phyloP scores from a whole-genome alignment of 2,329 filamentous ascomycete genomes.

The Penicillium sp. region DNA sequence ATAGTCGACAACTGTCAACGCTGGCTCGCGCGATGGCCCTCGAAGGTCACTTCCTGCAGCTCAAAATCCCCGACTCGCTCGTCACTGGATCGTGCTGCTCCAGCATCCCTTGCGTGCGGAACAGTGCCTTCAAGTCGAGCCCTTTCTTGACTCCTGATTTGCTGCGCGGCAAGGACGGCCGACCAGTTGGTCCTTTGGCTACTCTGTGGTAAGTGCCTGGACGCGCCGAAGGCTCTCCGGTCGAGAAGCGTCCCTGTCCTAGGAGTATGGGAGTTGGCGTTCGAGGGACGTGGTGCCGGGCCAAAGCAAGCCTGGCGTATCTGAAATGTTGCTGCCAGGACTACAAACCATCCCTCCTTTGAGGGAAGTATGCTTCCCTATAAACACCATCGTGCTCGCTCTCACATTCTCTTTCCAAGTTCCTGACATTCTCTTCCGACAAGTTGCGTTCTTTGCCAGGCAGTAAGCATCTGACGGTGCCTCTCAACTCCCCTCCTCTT shows the following conservation, averaged over 20 bases:
- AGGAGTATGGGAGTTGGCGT: conserved; percentile 37
- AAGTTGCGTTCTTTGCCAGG: conserved; percentile 41
- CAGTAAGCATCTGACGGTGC: conserved; percentile 40
- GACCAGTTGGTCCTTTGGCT: conserved; percentile 26
- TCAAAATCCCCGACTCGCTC: conserved; percentile 39
- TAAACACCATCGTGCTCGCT: conserved; percentile 46
- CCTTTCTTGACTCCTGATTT: conserved; percentile 42
- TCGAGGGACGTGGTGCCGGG: conserved; percentile 36
- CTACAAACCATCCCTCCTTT: conserved; percentile 31
- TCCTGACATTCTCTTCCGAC: conserved; percentile 46
- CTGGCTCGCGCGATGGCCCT: conserved; percentile 19
- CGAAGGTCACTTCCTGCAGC: conserved; percentile 26
- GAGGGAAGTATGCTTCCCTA: conserved; percentile 37
- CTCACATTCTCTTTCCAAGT: conserved; percentile 47
- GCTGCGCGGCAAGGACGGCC: conserved; percentile 38
- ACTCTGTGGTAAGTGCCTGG: conserved; percentile 30
- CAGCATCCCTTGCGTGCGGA: conserved; percentile 38
- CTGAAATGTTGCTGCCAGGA: conserved; percentile 37
- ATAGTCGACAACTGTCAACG: conserved; percentile 28
- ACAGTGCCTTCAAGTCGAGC: conserved; percentile 34
- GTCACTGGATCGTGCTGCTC: conserved; percentile 39
- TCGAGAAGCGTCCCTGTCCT: conserved; percentile 31
- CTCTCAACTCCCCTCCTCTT: conserved; percentile 32
- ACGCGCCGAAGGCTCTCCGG: conserved; percentile 30
- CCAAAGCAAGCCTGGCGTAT: conserved; percentile 35